Conservation (phyloP, 805 yeast genomes). For the Scheffersomyces coipomensis region DNA sequence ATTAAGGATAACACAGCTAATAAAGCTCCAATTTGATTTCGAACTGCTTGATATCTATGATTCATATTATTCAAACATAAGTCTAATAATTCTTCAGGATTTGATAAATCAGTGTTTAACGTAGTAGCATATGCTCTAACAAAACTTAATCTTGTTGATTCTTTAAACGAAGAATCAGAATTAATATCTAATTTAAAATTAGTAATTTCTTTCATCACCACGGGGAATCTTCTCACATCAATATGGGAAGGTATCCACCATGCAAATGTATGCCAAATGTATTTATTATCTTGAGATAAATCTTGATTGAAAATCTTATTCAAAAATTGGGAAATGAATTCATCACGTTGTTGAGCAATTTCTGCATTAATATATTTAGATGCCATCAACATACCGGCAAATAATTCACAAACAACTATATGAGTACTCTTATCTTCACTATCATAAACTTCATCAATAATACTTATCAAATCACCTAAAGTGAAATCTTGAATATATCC, state of each 20-base stretch:
- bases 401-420: constrained; percentile 68
- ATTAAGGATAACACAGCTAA: constrained; percentile 47
- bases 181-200: constrained; percentile 46
- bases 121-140: constrained; percentile 49
- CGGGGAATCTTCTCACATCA: constrained; percentile 66
- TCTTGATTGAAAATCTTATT: constrained; percentile 49
- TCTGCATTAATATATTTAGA: constrained; percentile 40
- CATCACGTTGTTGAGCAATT: constrained; percentile 39
- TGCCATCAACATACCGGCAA: constrained; percentile 60
- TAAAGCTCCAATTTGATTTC: constrained; percentile 64
- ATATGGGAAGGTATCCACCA: constrained; percentile 72
- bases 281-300: constrained; percentile 69
- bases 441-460: constrained; percentile 52
- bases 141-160: constrained; percentile 59
- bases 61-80: constrained; percentile 48
- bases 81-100: constrained; percentile 39
- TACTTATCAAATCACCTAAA: constrained; percentile 51
- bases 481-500: constrained; percentile 41
- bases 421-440: constrained; percentile 74
- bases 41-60: constrained; percentile 72
- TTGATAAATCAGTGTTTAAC: constrained; percentile 55
- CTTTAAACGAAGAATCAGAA: constrained; percentile 63
- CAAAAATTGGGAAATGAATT: constrained; percentile 45
- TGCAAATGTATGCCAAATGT: constrained; percentile 72
- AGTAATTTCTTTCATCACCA: constrained; percentile 44